Base-by-base conservation (phyloP, 176 grass and related monocot genomes). In the Echinochloa phyllopogon region DNA sequence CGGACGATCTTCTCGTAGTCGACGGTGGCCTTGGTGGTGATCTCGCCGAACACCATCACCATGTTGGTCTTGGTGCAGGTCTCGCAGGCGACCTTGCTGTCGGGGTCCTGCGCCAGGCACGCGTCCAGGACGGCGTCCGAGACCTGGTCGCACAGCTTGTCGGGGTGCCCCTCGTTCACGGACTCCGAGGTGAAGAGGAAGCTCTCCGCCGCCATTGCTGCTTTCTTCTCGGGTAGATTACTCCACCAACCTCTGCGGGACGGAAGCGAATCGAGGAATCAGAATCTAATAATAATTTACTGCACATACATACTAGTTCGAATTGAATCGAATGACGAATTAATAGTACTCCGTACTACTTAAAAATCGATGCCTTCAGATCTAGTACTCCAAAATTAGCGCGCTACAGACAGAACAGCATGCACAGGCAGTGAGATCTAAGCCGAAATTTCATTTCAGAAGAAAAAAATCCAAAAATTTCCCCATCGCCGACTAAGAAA, bases 1-100 rank as follows among this genome's bases (percentile, higher is more conserved):
- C 94, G 94, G 14, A 97, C 94, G 3, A 97, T 97, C 91, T 97
- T 97, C 85, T 97, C 94, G 39, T 97, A 97, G 85, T 97, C 89
- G 0, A 97, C 82, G 9, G 84, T 84, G 41, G 94, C 94, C 85
- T 94, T 97, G 79, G 94, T 97, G 63, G 94, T 97, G 85, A 97
- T 97, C 85, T 97, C 94, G 3, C 94, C 94, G 18, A 96, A 96
- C 23, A 96, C 91, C 94, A 96, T 96, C 17, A 96, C 94, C 94
- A 97, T 97, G 87, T 97, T 97, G 39, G 94, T 97, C 94, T 97
- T 97, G 61, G 94, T 97, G 85, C 94, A 97, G 0, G 94, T 92
- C 89, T 97, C 94, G 72, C 94, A 97, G 42, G 91, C 91, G 0
- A 93, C 91, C 91, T 93, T 93, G 91, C 91, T 93, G 53, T 93